phyloP scores from a whole-genome alignment of 305 asterid species.

The Fraxinus sp. region DNA sequence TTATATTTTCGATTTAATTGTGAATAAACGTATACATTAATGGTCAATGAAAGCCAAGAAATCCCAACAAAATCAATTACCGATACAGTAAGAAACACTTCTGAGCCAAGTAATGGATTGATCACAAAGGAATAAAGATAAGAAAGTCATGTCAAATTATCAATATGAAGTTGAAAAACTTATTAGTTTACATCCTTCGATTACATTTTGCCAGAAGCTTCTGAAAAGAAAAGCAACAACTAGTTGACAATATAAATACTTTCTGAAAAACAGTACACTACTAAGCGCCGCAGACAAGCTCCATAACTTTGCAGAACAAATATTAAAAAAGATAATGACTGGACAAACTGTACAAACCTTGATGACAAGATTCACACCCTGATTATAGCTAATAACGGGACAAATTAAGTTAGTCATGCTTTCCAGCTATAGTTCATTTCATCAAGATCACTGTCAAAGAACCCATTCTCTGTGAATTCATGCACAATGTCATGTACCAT shows the following conservation, averaged over 20 bases:
- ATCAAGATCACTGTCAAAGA: conserved; percentile 67
- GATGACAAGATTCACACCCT: conserved; percentile 23
- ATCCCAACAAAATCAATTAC: not conserved
- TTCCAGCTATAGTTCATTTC: conserved; percentile 78
- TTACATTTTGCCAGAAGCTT: conserved; percentile 22
- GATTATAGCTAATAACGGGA: not conserved
- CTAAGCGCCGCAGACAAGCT: conserved; percentile 13
- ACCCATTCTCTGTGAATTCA: conserved; percentile 70
- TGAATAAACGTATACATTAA: not conserved
- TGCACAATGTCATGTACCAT: conserved; percentile 54
- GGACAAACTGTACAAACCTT: conserved; percentile 42
- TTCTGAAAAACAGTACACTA: conserved; percentile 24
- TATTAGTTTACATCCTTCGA: conserved; percentile 20
- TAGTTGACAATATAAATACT: not conserved
- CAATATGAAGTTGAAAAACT: conserved; percentile 2
- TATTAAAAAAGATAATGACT: not conserved
- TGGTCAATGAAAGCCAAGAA: not conserved
- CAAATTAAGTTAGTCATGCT: conserved; percentile 27
- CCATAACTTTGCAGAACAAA: conserved; percentile 15
- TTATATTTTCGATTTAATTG: not conserved
- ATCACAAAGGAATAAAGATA: not conserved
- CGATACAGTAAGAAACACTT: not conserved
- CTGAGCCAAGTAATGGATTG: not conserved
- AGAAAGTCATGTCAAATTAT: not conserved
- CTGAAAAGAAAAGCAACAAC: not conserved